Evolutionary conservation across 352 stramenopile genomes (phyloP), one percentile per base, ranked within the genome.

Genomic region (Globisporangium nunn): DNA sequence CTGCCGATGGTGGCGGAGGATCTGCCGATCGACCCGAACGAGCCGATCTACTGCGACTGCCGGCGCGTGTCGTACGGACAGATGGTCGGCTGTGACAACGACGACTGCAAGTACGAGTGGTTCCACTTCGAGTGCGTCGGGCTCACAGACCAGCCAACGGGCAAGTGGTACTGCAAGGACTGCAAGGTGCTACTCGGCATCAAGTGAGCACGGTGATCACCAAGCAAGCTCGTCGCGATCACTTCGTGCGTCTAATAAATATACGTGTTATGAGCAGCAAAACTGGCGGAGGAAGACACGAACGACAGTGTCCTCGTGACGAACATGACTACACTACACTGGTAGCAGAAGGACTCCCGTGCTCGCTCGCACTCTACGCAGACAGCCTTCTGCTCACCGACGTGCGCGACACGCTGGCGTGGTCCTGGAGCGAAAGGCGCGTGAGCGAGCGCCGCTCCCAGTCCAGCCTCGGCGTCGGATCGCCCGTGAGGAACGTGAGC

Each of bases 71-170:
- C 88, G 46, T 96, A 91, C 59, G 88, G 88, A 7, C 83, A 97
- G 54, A 97, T 97, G 88, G 83, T 96, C 14, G 88, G 87, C 58
- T 97, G 88, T 59, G 88, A 97, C 68, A 96, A 97, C 56, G 84
- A 94, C 66, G 86, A 93, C 66, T 97, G 88, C 81, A 92, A 95
- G 70, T 95, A 93, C 71, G 87, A 96, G 65, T 96, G 87, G 87
- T 96, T 96, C 66, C 87, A 96, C 67, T 95, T 96, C 56, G 73
- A 87, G 60, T 96, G 87, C 61, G 87, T 96, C 15, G 84, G 85
- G 8, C 75, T 96, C 52, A 88, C 78, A 39, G 81, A 94, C 46
- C 84, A 94, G 61, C 84, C 84, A 18, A 68, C 75, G 2, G 84
- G 81, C 59, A 88, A 81, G 40, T 94, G 84, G 84, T 94, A 91